These are phyloP conservation scores for Boletus tylopilopsis DNA, from an alignment of 768 basidiomycete genomes.

Conservation along the genomic window DNA sequence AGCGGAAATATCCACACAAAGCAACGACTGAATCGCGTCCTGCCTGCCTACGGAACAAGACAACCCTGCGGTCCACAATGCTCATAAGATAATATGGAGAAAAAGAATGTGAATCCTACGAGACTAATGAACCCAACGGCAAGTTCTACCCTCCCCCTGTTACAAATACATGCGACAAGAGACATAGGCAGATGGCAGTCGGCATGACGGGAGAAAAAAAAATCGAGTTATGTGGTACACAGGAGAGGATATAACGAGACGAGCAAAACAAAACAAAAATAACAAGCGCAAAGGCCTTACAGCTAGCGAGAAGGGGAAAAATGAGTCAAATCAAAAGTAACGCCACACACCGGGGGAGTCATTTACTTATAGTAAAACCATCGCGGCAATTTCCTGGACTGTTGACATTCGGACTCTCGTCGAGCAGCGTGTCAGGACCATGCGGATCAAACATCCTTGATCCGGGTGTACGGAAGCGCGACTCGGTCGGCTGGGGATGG, in stretches of 20 bases:
- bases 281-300: background rate
- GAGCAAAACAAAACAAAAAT: conserved; percentile 1
- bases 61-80: background rate
- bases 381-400: conserved; percentile 51
- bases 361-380: conserved; percentile 58
- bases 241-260: conserved; percentile 9
- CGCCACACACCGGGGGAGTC: background rate
- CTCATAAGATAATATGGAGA: no score
- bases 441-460: conserved; percentile 68
- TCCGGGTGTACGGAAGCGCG: conserved; percentile 48
- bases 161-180: conserved; percentile 3
- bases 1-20: no score
- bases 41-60: background rate
- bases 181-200: background rate
- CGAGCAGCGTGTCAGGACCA: conserved; percentile 49
- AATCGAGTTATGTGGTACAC: conserved; percentile 7
- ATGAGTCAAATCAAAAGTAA: no score
- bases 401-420: conserved; percentile 65
- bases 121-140: no score
- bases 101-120: no score
- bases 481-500: conserved; percentile 31
- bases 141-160: conserved; percentile 2
- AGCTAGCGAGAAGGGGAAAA: no score
- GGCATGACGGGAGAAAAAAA: background rate
- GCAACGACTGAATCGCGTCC: no score